Conservation (phyloP, 306 rosid species). For the Psophocarpus tetragonolobus region DNA sequence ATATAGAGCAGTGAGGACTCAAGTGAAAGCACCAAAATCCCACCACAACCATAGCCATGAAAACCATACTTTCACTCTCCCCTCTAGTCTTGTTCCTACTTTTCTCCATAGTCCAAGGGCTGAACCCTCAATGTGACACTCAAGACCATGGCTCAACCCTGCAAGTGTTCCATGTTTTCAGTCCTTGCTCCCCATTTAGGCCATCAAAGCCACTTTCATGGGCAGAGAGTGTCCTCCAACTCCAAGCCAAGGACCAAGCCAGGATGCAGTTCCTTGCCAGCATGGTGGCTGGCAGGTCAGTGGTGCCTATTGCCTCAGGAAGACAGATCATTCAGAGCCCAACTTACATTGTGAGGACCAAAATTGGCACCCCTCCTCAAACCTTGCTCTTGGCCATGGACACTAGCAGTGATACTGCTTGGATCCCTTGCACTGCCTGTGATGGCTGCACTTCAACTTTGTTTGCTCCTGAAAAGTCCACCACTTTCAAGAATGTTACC, state of each 20-base stretch:
- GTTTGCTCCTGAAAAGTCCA: constrained; percentile 57
- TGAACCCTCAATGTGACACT: constrained; percentile 48
- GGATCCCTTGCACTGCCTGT: constrained; percentile 87
- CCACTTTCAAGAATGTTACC: constrained; percentile 57
- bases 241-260: constrained; percentile 63
- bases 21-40: constrained; percentile 32
- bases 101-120: constrained; percentile 43
- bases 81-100: constrained; percentile 32
- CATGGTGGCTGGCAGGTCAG: constrained; percentile 58
- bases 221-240: constrained; percentile 64
- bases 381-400: constrained; percentile 80
- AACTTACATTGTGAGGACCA: constrained; percentile 69
- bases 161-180: constrained; percentile 63
- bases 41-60: constrained; percentile 42
- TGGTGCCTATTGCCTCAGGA: constrained; percentile 88
- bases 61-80: constrained; percentile 23
- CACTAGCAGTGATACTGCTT: constrained; percentile 89
- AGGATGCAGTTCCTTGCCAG: constrained; percentile 62
- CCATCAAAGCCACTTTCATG: constrained; percentile 65
- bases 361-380: constrained; percentile 80
- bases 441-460: constrained; percentile 68
- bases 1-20: constrained; percentile 30
- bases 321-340: constrained; percentile 84
- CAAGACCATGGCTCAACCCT: constrained; percentile 66
- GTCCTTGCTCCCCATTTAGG: constrained; percentile 74